Evolutionary conservation across 768 basidiomycete genomes (phyloP).

Genomic region (Termitomyces bulborhizus): DNA sequence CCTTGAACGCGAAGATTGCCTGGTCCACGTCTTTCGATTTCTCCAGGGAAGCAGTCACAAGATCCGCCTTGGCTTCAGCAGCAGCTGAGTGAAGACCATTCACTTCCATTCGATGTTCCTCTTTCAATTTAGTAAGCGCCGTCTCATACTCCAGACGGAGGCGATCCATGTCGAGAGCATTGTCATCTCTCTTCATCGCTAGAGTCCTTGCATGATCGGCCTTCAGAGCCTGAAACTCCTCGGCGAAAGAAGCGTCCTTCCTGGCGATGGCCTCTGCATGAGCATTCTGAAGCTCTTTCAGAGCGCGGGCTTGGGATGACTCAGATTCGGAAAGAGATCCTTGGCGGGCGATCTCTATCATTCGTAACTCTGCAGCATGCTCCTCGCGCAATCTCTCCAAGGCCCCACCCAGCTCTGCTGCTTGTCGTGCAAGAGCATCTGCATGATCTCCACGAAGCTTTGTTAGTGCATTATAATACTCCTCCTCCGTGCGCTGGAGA

Average conservation of each 20-base stretch:
- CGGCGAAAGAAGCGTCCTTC: constrained; percentile 58
- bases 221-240: constrained; percentile 62
- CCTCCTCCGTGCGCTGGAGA: constrained; percentile 68
- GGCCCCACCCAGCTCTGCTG: constrained; percentile 50
- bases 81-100: constrained; percentile 41
- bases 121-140: constrained; percentile 42
- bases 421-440: constrained; percentile 55
- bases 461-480: constrained; percentile 76
- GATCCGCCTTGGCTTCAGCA: constrained; percentile 38
- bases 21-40: constrained; percentile 44
- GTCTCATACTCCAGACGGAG: constrained; percentile 57
- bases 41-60: constrained; percentile 25
- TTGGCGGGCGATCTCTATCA: constrained; percentile 70
- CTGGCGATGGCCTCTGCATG: constrained; percentile 59
- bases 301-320: constrained; percentile 52
- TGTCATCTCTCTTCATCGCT: constrained; percentile 54
- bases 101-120: constrained; percentile 46
- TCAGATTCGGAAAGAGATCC: constrained; percentile 72
- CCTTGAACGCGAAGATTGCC: constrained; percentile 38
- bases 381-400: constrained; percentile 74
- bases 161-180: constrained; percentile 51
- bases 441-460: constrained; percentile 72
- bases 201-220: constrained; percentile 53
- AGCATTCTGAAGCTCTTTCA: constrained; percentile 68
- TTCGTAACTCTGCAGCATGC: constrained; percentile 65